Conservation (phyloP, 371 early-diverging fungal species). For the Haplosporangium sp. region DNA sequence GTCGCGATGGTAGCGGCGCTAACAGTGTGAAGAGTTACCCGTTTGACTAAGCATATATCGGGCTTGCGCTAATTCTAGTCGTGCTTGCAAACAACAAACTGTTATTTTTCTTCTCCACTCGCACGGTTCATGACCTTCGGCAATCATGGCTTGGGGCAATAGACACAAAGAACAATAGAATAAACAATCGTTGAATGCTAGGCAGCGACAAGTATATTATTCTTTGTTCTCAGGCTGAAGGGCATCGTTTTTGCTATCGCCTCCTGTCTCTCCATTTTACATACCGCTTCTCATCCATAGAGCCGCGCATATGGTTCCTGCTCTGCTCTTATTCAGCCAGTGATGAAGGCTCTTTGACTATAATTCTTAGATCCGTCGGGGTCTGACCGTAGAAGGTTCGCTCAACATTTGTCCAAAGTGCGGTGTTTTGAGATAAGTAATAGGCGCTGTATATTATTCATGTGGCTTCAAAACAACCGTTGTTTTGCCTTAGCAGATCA, state of each 20-base stretch:
- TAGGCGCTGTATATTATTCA: background rate
- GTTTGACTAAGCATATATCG: conserved; percentile 20
- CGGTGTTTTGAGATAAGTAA: conserved; percentile 4
- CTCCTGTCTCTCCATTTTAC: too few species aligned
- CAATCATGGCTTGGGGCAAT: background rate
- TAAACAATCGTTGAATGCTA: too few species aligned
- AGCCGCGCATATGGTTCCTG: too few species aligned
- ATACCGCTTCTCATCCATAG: too few species aligned
- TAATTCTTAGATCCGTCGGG: conserved; percentile 1
- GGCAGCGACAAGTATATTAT: too few species aligned
- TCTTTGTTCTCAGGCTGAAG: too few species aligned
- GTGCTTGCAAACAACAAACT: conserved; percentile 8
- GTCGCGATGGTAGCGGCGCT: too few species aligned
- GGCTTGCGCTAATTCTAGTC: background rate
- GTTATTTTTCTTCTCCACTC: background rate
- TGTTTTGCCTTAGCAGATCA: too few species aligned
- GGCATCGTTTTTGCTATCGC: too few species aligned
- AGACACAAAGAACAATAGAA: background rate
- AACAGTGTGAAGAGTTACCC: background rate
- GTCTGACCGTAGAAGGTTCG: conserved; percentile 14
- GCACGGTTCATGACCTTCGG: conserved; percentile 23
- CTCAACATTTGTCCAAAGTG: background rate
- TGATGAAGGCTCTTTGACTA: background rate
- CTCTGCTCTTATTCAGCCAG: background rate
- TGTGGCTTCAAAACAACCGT: background rate